These are phyloP conservation scores for Insectozyma bohioensis DNA, from an alignment of 1,139 yeast genomes.

Conservation along the genomic window DNA sequence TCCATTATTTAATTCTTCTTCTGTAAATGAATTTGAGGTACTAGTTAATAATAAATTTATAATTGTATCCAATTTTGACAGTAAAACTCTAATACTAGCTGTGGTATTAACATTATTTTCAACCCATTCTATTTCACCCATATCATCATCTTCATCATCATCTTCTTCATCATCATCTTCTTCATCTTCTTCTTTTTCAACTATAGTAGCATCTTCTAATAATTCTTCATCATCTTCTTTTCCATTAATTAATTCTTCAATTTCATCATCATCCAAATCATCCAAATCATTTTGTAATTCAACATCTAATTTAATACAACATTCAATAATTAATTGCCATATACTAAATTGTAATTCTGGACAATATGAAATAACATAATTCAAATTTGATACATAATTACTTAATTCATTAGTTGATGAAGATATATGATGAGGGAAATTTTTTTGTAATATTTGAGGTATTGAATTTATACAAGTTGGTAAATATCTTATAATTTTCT, in stretches of 20 bases:
- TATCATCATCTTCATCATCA: conserved; percentile 25
- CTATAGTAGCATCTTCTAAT: conserved; percentile 22
- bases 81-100: conserved; percentile 52
- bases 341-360: conserved; percentile 69
- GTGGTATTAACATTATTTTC: conserved; percentile 45
- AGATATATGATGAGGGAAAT: conserved; percentile 77
- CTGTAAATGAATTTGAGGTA: conserved; percentile 50
- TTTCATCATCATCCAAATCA: conserved; percentile 75
- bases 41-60: conserved; percentile 54
- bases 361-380: conserved; percentile 63
- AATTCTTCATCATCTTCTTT: conserved; percentile 42
- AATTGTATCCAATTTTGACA: conserved; percentile 69
- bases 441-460: conserved; percentile 54
- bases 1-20: conserved; percentile 55
- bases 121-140: conserved; percentile 38
- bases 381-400: conserved; percentile 65
- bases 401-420: conserved; percentile 53
- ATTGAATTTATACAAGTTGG: conserved; percentile 79
- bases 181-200: conserved; percentile 26
- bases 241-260: conserved; percentile 59
- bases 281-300: conserved; percentile 88
- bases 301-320: conserved; percentile 85
- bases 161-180: conserved; percentile 20
- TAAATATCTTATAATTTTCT: conserved; percentile 62
- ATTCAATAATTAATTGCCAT: conserved; percentile 81